phyloP scores from a whole-genome alignment of 495 filamentous ascomycete genomes.

The Trichoderma erinaceum region DNA sequence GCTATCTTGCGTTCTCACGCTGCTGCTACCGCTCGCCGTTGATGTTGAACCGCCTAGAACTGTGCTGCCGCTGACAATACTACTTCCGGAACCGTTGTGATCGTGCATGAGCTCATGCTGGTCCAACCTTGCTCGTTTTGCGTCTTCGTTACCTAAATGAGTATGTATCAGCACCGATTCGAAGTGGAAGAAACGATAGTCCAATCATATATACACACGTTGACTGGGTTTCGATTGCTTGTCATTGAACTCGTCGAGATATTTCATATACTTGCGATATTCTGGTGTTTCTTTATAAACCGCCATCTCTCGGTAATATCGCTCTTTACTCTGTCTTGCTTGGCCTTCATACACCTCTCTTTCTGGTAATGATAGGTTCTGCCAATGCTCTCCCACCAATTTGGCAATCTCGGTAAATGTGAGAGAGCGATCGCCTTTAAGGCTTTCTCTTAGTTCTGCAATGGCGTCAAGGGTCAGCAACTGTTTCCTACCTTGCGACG shows the following conservation, averaged over 20 bases:
- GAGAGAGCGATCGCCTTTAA: slow-evolving; percentile 59
- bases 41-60: slow-evolving; percentile 19
- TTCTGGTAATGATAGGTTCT: slow-evolving; percentile 54
- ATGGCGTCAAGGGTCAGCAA: background rate
- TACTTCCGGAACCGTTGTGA: slow-evolving; percentile 20
- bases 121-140: slow-evolving; percentile 38
- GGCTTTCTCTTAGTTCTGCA: slow-evolving; percentile 65
- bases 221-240: slow-evolving; percentile 49
- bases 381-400: slow-evolving; percentile 74
- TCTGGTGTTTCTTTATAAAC: slow-evolving; percentile 67
- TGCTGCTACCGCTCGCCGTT: slow-evolving; percentile 24
- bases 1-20: slow-evolving; percentile 38
- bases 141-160: slow-evolving; percentile 23
- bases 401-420: slow-evolving; percentile 80
- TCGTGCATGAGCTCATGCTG: slow-evolving; percentile 18
- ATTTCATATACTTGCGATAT: slow-evolving; percentile 55
- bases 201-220: slow-evolving; percentile 28
- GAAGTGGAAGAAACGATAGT: background rate
- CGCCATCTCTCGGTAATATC: slow-evolving; percentile 56
- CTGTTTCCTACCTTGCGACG: background rate
- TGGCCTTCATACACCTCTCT: slow-evolving; percentile 67
- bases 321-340: slow-evolving; percentile 63
- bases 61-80: slow-evolving; percentile 23
- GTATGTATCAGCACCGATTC: slow-evolving; percentile 8
- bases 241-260: slow-evolving; percentile 67